phyloP scores from a whole-genome alignment of 2,329 filamentous ascomycete species.

The Diplodia seriata region DNA sequence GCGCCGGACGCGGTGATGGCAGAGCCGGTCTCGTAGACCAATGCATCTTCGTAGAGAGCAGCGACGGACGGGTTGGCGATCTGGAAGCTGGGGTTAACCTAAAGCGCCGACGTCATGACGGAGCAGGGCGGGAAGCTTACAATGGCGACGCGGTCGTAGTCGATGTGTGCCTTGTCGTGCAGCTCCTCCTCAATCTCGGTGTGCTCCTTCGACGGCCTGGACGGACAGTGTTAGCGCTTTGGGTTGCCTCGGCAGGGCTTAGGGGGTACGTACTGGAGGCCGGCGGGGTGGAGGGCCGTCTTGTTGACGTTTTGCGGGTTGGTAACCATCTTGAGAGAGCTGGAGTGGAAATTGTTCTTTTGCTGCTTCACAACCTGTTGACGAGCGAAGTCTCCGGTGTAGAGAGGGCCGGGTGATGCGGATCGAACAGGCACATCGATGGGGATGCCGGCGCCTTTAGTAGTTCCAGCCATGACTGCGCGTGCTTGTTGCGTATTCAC shows the following conservation, averaged over 20 bases:
- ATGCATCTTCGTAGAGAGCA: slow-evolving; percentile 97
- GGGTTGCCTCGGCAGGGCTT: slow-evolving; percentile 14
- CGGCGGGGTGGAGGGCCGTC: slow-evolving; percentile 87
- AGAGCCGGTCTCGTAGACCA: slow-evolving; percentile 96
- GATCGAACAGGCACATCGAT: slow-evolving; percentile 38
- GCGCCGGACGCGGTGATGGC: slow-evolving; percentile 96
- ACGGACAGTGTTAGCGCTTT: slow-evolving; percentile 5
- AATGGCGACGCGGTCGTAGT: slow-evolving; percentile 98
- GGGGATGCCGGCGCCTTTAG: slow-evolving; percentile 49
- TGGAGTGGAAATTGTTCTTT: slow-evolving; percentile 65
- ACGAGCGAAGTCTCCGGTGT: slow-evolving; percentile 61
- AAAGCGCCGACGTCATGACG: not conserved
- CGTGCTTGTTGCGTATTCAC: slow-evolving; percentile 29
- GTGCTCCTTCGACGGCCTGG: slow-evolving; percentile 68
- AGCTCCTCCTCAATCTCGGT: slow-evolving; percentile 98
- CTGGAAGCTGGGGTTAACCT: slow-evolving; percentile 45
- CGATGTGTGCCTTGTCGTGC: slow-evolving; percentile 96
- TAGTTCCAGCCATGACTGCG: slow-evolving; percentile 43
- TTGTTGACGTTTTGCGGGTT: slow-evolving; percentile 73
- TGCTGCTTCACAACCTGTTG: slow-evolving; percentile 65
- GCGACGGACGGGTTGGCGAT: slow-evolving; percentile 93
- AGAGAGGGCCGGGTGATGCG: slow-evolving; percentile 55
- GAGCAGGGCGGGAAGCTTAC: slow-evolving; percentile 60
- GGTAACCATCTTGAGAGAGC: slow-evolving; percentile 52
- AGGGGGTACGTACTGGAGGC: slow-evolving; percentile 76